Conservation (phyloP, 208 protist genomes). For the Trypanosomatidae sp. region DNA sequence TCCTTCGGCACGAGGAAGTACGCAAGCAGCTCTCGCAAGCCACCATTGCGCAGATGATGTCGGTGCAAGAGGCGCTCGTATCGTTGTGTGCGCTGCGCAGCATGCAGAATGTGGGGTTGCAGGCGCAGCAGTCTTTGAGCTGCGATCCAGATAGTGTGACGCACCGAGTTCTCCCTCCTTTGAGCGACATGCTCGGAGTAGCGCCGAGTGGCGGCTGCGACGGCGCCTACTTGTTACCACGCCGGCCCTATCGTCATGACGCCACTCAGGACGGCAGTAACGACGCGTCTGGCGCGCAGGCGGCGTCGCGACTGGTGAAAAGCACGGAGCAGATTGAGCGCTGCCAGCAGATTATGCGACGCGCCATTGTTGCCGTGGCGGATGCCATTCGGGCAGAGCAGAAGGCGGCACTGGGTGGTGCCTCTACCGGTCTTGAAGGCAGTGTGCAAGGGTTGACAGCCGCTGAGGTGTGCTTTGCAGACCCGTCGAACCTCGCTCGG, state of each 20-base stretch:
- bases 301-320: slow-evolving; percentile 14
- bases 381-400: slow-evolving; percentile 33
- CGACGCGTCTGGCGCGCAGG: neutral
- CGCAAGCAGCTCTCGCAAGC: slow-evolving; percentile 28
- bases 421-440: neutral
- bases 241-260: slow-evolving; percentile 13
- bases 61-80: slow-evolving; percentile 69
- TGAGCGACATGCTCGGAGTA: slow-evolving; percentile 15
- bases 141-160: neutral
- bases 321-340: slow-evolving; percentile 44
- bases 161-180: slow-evolving; percentile 16
- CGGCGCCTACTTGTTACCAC: slow-evolving; percentile 12
- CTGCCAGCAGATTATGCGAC: slow-evolving; percentile 64
- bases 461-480: slow-evolving; percentile 66
- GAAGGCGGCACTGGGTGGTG: neutral
- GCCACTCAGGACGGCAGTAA: neutral
- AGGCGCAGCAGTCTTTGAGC: slow-evolving; percentile 5
- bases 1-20: slow-evolving; percentile 50
- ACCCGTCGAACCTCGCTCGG: slow-evolving; percentile 35
- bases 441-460: slow-evolving; percentile 30
- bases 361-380: slow-evolving; percentile 51
- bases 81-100: slow-evolving; percentile 58
- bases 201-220: neutral
- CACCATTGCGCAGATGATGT: slow-evolving; percentile 68
- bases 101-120: slow-evolving; percentile 73